Percentiles rank a stretch among this genome's conserved stretches.
Conservation (phyloP, 2,329 filamentous ascomycete genomes). For the Tolypocladium ovalisporum region DNA sequence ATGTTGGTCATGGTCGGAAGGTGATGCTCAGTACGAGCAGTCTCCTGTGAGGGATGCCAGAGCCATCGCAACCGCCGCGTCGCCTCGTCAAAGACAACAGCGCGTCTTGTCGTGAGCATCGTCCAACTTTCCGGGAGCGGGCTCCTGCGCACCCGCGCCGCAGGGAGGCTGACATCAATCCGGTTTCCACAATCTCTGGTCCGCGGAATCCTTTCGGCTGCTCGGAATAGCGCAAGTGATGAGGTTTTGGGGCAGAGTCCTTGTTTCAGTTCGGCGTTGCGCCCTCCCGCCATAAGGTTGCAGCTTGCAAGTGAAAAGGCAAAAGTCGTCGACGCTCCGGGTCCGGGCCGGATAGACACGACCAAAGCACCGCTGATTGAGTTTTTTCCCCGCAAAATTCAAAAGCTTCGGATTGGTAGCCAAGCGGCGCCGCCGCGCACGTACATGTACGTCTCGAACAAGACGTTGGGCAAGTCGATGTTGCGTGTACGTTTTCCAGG, state of each 20-base stretch:
- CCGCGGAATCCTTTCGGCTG: neutral
- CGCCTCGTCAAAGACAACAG: neutral
- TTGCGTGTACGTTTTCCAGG: too few relatives aligned
- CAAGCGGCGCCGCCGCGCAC: too few relatives aligned
- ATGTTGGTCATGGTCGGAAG: neutral
- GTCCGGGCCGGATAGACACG: neutral
- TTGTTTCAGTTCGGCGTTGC: neutral
- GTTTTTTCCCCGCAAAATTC: too few relatives aligned
- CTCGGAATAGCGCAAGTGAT: neutral
- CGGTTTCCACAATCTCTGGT: neutral
- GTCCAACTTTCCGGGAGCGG: neutral
- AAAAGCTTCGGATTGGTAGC: too few relatives aligned
- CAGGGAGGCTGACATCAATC: neutral
- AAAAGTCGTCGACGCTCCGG: too few relatives aligned
- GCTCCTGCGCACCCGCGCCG: neutral
- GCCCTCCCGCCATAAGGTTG: neutral
- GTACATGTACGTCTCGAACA: too few relatives aligned
- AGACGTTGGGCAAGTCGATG: too few relatives aligned
- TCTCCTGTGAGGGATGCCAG: neutral
- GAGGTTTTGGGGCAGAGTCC: too few relatives aligned
- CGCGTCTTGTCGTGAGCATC: neutral
- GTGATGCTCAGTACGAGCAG: too few relatives aligned
- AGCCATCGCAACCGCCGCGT: neutral
- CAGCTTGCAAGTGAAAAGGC: neutral
- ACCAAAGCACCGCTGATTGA: neutral